Conservation (phyloP, 495 filamentous ascomycete species). For the Hyphodiscus hymeniophilus region DNA sequence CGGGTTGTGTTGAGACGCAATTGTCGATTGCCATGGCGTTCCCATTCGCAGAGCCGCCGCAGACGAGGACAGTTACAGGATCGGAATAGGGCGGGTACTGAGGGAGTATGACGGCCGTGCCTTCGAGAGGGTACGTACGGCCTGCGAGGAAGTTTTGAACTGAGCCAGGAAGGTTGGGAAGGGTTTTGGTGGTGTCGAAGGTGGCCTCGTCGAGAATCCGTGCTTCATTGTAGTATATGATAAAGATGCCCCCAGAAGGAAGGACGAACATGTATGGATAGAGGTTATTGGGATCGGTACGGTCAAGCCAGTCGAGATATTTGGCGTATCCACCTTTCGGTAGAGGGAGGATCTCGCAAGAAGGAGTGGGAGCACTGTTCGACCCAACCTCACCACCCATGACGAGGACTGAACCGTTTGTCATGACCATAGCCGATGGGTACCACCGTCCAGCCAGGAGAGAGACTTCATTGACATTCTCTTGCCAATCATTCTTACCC, state of each 20-base stretch:
- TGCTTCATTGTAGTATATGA: constrained; percentile 60
- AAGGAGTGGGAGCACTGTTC: constrained; percentile 50
- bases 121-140: constrained; percentile 57
- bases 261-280: constrained; percentile 52
- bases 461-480: constrained; percentile 46
- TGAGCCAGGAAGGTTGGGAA: constrained; percentile 54
- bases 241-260: constrained; percentile 48
- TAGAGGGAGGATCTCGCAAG: constrained; percentile 52
- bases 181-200: constrained; percentile 42
- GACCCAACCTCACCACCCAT: constrained; percentile 56
- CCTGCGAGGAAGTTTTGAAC: constrained; percentile 49
- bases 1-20: constrained; percentile 54
- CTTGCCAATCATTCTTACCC: constrained; percentile 56
- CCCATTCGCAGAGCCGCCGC: constrained; percentile 47
- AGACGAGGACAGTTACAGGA: constrained; percentile 46
- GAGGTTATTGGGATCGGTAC: constrained; percentile 59
- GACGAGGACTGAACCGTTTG: constrained; percentile 58
- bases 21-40: constrained; percentile 52
- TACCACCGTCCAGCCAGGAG: constrained; percentile 60
- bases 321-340: constrained; percentile 27
- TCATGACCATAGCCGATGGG: constrained; percentile 54
- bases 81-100: constrained; percentile 49
- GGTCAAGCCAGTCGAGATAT: constrained; percentile 52
- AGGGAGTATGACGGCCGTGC: constrained; percentile 48
- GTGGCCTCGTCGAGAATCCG: constrained; percentile 49